These are phyloP conservation scores for Candida parachauliodes DNA, from an alignment of 805 yeast genomes.

Conservation along the genomic window DNA sequence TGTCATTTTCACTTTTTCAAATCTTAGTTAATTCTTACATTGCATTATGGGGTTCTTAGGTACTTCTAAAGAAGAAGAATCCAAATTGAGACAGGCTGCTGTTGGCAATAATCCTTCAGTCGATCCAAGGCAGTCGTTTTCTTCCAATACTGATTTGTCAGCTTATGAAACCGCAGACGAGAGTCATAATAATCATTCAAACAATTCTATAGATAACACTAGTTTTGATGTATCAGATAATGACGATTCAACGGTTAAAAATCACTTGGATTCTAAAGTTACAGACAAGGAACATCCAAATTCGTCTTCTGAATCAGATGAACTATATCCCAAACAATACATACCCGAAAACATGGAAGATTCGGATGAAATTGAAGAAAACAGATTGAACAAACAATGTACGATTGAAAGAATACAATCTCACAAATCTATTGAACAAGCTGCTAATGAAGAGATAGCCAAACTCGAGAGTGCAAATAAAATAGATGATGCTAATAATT, in stretches of 20 bases:
- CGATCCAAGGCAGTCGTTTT: constrained; percentile 8
- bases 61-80: constrained; percentile 28
- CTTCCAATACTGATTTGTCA: constrained; percentile 23
- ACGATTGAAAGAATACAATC: constrained; percentile 19
- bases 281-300: neutral
- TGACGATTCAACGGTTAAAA: constrained; percentile 3
- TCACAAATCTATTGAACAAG: constrained; percentile 16
- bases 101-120: neutral
- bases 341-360: neutral
- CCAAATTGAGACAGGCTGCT: constrained; percentile 22
- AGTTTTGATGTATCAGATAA: neutral
- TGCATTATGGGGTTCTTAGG: constrained; percentile 34
- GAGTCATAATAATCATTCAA: neutral
- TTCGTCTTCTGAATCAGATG: neutral
- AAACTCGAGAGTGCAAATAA: no score
- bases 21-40: neutral
- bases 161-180: constrained; percentile 35
- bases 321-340: neutral
- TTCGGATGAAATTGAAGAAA: constrained; percentile 14
- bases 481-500: constrained; percentile 3
- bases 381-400: constrained; percentile 14
- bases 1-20: neutral
- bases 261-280: neutral
- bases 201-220: neutral
- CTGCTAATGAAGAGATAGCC: constrained; percentile 14